Evolutionary conservation across 495 filamentous ascomycete species (phyloP).

Genomic region (Cercophora scortea): DNA sequence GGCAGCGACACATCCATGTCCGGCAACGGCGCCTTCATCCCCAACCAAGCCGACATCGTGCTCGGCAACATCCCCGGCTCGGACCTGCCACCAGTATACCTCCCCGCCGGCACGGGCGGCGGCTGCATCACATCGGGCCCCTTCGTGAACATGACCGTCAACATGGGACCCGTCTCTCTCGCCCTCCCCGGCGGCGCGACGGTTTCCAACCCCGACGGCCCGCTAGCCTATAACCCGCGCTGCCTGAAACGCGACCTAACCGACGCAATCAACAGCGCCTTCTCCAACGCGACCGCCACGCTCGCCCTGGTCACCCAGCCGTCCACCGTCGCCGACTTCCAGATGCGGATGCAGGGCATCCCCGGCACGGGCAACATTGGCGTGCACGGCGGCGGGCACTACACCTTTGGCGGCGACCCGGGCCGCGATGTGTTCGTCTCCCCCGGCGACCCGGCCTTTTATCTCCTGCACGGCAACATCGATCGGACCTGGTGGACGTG

Average conservation of each 20-base stretch:
- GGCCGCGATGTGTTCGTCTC: constrained; percentile 49
- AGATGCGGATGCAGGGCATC: constrained; percentile 41
- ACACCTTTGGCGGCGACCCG: constrained; percentile 52
- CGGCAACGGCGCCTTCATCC: constrained; percentile 30
- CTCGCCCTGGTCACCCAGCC: constrained; percentile 15
- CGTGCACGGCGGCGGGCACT: constrained; percentile 59
- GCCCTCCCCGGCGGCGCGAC: constrained; percentile 6
- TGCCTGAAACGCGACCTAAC: constrained; percentile 53
- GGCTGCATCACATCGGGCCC: constrained; percentile 49
- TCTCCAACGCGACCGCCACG: constrained; percentile 3
- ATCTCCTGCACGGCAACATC: constrained; percentile 57
- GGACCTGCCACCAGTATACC: constrained; percentile 15
- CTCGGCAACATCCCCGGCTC: constrained; percentile 13
- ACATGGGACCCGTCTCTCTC: constrained; percentile 40
- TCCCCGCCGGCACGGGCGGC: constrained; percentile 30
- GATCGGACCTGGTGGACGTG: constrained; percentile 63
- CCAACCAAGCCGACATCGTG: constrained; percentile 13
- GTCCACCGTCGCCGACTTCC: constrained; percentile 41
- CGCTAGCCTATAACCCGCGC: constrained; percentile 46
- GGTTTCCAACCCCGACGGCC: constrained; percentile 3
- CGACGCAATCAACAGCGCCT: constrained; percentile 7
- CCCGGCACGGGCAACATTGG: constrained; percentile 44
- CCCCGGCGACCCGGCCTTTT: constrained; percentile 62
- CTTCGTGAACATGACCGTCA: constrained; percentile 33
- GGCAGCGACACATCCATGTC: constrained; percentile 18